Evolutionary conservation across 441 rosid genomes (phyloP), one percentile per base, ranked within the genome.

Genomic region (Viola pubescens): DNA sequence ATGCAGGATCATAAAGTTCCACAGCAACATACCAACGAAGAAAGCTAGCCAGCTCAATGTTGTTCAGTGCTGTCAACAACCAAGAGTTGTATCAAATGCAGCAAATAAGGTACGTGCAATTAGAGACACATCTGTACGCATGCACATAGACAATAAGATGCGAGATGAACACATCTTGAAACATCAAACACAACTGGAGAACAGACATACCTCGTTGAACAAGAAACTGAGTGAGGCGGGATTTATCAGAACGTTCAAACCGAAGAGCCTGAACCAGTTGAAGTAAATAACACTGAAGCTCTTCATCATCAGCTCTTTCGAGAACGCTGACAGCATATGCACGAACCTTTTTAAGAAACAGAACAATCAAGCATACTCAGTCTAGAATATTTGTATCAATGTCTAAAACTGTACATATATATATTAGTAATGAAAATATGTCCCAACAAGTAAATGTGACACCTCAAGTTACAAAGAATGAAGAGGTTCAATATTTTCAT

Each of bases 191-290:
- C 57, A 34, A 40, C 59, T 55, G 14, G 10, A 58, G 46, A 11
- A 47, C 63, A 67, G 54, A 71, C 91, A 65, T 85, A 94, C 99
- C 85, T 14, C 97, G 90, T 65, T 88, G 90, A 60, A 94, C 89
- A 59, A 94, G 95, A 70, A 90, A 94, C 34, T 88, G 99, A 59
- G 85, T 82, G 78, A 94, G 99, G 47, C 91, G 73, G 71, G 99
- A 88, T 81, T 87, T 87, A 75, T 94, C 97, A 45, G 94, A 80
- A 73, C 95, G 88, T 70, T 94, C 99, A 85, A 90, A 90, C 63
- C 91, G 86, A 68, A 94, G 95, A 72, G 99, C 99, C 81, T 94
- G 97, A 77, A 94, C 99, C 69, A 94, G 69, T 73, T 94, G 97
- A 73, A 94, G 95, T 73, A 90, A 79, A 81, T 94, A 94, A 77